Evolutionary conservation across 129 eudicot genomes (phyloP).

Genomic region (Flaveria bidentis): DNA sequence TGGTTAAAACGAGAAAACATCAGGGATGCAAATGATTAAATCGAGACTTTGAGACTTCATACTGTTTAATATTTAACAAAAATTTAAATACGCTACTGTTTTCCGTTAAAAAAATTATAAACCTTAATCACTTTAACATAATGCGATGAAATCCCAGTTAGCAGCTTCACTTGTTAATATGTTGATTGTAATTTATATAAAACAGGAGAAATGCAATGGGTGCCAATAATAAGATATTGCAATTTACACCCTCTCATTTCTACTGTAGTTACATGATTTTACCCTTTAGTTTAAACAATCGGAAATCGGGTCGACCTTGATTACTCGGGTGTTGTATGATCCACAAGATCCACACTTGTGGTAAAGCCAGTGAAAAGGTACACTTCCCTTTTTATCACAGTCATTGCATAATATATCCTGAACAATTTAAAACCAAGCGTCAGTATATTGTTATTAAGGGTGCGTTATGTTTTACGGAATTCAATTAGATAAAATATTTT

Average conservation of each 20-base stretch:
- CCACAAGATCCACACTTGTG: conserved; percentile 87
- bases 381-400: conserved; percentile 77
- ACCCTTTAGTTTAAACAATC: conserved; percentile 47
- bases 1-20: too few relatives aligned
- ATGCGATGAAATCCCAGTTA: conserved; percentile 13
- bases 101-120: not conserved
- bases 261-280: conserved; percentile 29
- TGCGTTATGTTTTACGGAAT: too few relatives aligned
- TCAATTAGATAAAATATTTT: too few relatives aligned
- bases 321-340: conserved; percentile 94
- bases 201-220: conserved; percentile 10
- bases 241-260: conserved; percentile 30
- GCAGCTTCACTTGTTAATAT: conserved; percentile 29
- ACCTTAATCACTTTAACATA: conserved; percentile 15
- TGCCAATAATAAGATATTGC: conserved; percentile 28
- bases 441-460: not conserved
- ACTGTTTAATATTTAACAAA: too few relatives aligned
- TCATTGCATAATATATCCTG: conserved; percentile 92
- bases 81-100: too few relatives aligned
- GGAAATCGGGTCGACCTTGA: conserved; percentile 61
- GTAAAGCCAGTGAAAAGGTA: conserved; percentile 89
- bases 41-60: too few relatives aligned
- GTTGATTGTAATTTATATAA: conserved; percentile 7
- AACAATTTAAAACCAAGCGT: not conserved
- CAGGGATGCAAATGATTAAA: too few relatives aligned